These are phyloP conservation scores for Entoloma clypeatum DNA, from an alignment of 1,284 basidiomycete genomes.

Conservation along the genomic window DNA sequence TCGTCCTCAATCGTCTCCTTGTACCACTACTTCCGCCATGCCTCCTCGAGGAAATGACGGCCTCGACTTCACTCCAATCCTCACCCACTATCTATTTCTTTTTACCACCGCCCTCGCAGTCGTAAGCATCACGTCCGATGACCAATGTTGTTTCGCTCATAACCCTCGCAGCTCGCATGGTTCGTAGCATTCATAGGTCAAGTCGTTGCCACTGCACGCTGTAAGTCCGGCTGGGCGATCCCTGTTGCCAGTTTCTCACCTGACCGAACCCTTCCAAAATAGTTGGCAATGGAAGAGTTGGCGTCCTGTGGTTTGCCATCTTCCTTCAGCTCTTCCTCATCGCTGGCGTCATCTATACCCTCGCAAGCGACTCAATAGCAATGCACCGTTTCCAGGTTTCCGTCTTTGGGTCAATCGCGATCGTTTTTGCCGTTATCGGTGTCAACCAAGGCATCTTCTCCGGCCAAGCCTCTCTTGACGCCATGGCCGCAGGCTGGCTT, in stretches of 20 bases:
- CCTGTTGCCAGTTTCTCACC: slow-evolving; percentile 15
- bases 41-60: slow-evolving; percentile 54
- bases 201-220: slow-evolving; percentile 58
- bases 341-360: slow-evolving; percentile 74
- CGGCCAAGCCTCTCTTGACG: slow-evolving; percentile 54
- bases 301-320: slow-evolving; percentile 89
- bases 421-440: slow-evolving; percentile 85
- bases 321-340: slow-evolving; percentile 84
- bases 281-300: slow-evolving; percentile 50
- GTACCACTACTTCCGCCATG: slow-evolving; percentile 32
- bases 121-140: slow-evolving; percentile 41
- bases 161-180: slow-evolving; percentile 70
- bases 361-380: slow-evolving; percentile 80
- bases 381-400: slow-evolving; percentile 88
- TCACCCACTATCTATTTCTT: slow-evolving; percentile 87
- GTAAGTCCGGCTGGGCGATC: slow-evolving; percentile 38
- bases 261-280: slow-evolving; percentile 18
- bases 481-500: slow-evolving; percentile 92
- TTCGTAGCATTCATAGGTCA: slow-evolving; percentile 90
- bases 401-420: slow-evolving; percentile 79
- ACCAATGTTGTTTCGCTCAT: not conserved
- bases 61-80: slow-evolving; percentile 79
- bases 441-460: slow-evolving; percentile 66
- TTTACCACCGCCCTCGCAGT: slow-evolving; percentile 80
- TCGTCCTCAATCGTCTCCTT: slow-evolving; percentile 14